These are phyloP conservation scores for Karstenula rhodostoma DNA, from an alignment of 2,329 filamentous ascomycete species.

Conservation along the genomic window DNA sequence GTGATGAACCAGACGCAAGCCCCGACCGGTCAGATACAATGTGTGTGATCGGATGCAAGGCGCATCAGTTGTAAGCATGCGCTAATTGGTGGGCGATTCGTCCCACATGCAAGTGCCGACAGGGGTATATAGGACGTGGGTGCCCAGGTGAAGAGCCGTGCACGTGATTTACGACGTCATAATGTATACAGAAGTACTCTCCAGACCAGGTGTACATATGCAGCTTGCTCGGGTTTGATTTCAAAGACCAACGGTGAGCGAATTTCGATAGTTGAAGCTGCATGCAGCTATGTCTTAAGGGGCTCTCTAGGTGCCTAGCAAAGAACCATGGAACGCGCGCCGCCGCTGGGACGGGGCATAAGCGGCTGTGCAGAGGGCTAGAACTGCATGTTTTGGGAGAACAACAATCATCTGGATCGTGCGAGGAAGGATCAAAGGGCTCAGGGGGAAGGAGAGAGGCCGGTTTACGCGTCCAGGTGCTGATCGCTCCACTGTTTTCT, in stretches of 20 bases:
- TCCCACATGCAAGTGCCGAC: background rate
- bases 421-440: background rate
- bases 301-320: slow-evolving; percentile 14
- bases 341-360: slow-evolving; percentile 10
- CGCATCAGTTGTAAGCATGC: background rate
- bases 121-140: background rate
- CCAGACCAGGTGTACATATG: background rate
- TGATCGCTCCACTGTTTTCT: slow-evolving; percentile 16
- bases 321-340: slow-evolving; percentile 8
- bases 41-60: background rate
- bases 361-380: slow-evolving; percentile 10
- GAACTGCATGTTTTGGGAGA: slow-evolving; percentile 11
- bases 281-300: slow-evolving; percentile 13
- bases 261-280: background rate
- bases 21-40: background rate
- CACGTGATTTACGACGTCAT: slow-evolving; percentile 17
- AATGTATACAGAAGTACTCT: background rate
- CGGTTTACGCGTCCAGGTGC: slow-evolving; percentile 8
- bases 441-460: background rate
- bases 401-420: slow-evolving; percentile 1
- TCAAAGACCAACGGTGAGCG: background rate
- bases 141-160: slow-evolving; percentile 9
- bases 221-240: background rate
- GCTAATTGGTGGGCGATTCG: background rate
- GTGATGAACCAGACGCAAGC: background rate